Base-by-base conservation (phyloP, 1,284 basidiomycete species). In the Microbotryomycetes sp. region DNA sequence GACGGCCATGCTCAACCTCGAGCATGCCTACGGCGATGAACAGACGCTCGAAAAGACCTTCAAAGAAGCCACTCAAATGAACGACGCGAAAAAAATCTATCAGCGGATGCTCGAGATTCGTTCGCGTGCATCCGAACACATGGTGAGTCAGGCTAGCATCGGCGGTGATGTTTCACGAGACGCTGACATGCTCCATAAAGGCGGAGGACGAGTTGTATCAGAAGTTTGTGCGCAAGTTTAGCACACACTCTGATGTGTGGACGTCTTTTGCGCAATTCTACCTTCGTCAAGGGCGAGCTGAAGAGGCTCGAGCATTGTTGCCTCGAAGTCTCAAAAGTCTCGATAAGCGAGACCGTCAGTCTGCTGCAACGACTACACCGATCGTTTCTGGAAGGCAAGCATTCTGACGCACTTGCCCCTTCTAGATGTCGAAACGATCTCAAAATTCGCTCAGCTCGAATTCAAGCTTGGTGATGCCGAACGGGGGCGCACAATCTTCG, bases 1-100 rank as follows among this genome's bases (percentile, higher is more conserved):
- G 96, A 89, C 96, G 74, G 94, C 94, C 3, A 77, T 97, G 56
- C 83, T 98, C 65, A 98, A 98, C 74, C 76, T 99, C 71, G 96
- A 99, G 79, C 93, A 96, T 73, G 81, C 86, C 5, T 97, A 94
- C 74, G 96, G 97, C 3, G 89, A 86, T 14, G 85, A 89, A 42
- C 84, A 91, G 69, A 83, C 82, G 1, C 76, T 91, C 46, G 90
- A 93, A 52, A 74, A 79, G 32, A 80, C 84, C 1, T 97, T 97
- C 81, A 89, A 87, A 74, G 91, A 98, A 71, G 97, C 94, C 6
- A 85, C 84, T 6, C 84, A 87, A 62, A 83, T 87, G 52, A 97
- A 97, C 73, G 94, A 99, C 71, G 87, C 92, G 1, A 90, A 96
- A 77, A 89, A 88, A 1, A 80, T 98, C 22, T 84, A 92, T 75